A percentile compares a stretch with the other conserved stretches of the same genome.
Conservation (phyloP, 2,329 filamentous ascomycete genomes). For the Chrysosporium keratinophilum region DNA sequence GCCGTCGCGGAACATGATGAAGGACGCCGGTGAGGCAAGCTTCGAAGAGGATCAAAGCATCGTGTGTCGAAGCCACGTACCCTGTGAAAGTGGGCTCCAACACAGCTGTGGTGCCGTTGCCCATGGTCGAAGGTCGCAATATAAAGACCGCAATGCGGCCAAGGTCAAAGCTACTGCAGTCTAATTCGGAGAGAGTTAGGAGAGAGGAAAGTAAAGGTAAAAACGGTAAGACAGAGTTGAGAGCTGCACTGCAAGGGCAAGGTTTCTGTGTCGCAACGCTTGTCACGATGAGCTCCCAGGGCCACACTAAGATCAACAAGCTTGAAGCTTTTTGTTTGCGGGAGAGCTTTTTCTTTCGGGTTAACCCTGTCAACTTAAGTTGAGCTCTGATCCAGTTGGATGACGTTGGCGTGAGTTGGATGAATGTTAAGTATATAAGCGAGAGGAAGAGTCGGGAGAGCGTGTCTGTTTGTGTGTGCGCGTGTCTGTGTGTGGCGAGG, state of each 20-base stretch:
- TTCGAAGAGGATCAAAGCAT: constrained; percentile 73
- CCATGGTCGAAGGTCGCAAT: constrained; percentile 24
- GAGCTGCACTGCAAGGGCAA: constrained; percentile 14
- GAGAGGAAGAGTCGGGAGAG: constrained; percentile 3
- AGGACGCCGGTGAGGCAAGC: constrained; percentile 61
- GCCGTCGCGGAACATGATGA: constrained; percentile 67
- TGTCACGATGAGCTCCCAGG: constrained; percentile 3
- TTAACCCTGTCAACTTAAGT: constrained; percentile 9
- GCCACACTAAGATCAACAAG: constrained; percentile 3
- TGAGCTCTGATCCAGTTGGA: constrained; percentile 4
- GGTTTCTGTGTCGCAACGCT: constrained; percentile 13
- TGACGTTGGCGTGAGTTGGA: constrained; percentile 6
- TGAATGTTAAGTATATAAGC: constrained; percentile 4
- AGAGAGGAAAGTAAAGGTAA: constrained; percentile 3
- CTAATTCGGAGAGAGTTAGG: constrained; percentile 14
- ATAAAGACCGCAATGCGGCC: constrained; percentile 16
- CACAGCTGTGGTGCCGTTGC: constrained; percentile 37
- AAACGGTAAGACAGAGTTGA: constrained; percentile 9
- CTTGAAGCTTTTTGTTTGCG: constrained; percentile 17
- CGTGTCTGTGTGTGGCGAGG: constrained; percentile 1
- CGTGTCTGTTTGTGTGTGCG: not conserved
- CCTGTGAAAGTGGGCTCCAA: constrained; percentile 58
- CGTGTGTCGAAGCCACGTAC: constrained; percentile 57
- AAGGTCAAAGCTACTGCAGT: constrained; percentile 13
- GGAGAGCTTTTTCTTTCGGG: constrained; percentile 10